phyloP scores from a whole-genome alignment of 2,329 filamentous ascomycete genomes.

The Dothideomycetidae sp. region DNA sequence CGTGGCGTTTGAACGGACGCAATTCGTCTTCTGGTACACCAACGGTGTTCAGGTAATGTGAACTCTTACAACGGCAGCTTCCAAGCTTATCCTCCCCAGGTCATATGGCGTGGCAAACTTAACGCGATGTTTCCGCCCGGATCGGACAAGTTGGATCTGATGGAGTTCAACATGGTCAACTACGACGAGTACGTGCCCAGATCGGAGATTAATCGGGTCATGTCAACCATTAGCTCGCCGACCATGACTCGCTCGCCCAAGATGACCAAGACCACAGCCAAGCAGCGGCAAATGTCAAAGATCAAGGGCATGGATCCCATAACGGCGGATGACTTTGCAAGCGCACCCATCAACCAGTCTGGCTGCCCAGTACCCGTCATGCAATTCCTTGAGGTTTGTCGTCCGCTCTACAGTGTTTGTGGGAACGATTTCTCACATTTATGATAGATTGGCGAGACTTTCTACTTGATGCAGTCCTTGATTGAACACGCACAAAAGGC shows the following conservation, averaged over 20 bases:
- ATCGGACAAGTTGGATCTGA: constrained; percentile 60
- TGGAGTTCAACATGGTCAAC: constrained; percentile 63
- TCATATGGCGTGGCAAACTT: constrained; percentile 63
- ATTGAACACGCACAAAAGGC: constrained; percentile 44
- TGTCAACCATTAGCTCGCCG: constrained; percentile 31
- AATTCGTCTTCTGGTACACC: constrained; percentile 78
- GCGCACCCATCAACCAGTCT: constrained; percentile 33
- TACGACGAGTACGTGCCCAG: constrained; percentile 78
- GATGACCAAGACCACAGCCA: constrained; percentile 42
- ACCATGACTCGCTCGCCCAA: constrained; percentile 38
- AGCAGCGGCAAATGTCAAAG: constrained; percentile 26
- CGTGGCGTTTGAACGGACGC: constrained; percentile 63
- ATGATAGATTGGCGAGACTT: constrained; percentile 47
- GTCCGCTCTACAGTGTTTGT: constrained; percentile 5
- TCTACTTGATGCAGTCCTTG: constrained; percentile 48
- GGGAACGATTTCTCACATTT: constrained; percentile 9
- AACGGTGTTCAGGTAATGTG: constrained; percentile 65
- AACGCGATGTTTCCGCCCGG: constrained; percentile 65
- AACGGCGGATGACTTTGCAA: constrained; percentile 31
- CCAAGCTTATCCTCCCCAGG: constrained; percentile 34
- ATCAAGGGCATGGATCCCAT: constrained; percentile 33
- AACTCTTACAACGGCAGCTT: background rate
- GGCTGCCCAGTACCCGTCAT: constrained; percentile 44
- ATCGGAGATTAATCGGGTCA: constrained; percentile 36
- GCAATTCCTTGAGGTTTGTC: constrained; percentile 46